Evolutionary conservation across 768 basidiomycete genomes (phyloP).

Genomic region (Boletus bicolor): DNA sequence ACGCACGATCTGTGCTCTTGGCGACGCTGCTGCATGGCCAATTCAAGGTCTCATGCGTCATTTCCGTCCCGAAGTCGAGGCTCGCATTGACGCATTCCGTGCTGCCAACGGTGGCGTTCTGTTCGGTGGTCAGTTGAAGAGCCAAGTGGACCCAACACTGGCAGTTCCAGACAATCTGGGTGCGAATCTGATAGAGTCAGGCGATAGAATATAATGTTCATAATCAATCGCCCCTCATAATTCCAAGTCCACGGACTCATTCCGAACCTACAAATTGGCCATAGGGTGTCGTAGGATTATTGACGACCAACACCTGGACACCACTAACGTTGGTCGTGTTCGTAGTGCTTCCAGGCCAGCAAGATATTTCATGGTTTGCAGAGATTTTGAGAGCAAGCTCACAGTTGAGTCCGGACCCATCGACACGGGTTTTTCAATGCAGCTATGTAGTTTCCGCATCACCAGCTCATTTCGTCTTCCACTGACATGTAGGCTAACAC

Average conservation of each 20-base stretch:
- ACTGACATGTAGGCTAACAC: neutral
- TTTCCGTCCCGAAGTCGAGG: slow-evolving; percentile 94
- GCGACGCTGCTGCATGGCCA: slow-evolving; percentile 98
- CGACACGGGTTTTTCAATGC: neutral
- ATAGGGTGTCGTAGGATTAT: neutral
- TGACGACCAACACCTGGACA: neutral
- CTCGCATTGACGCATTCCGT: slow-evolving; percentile 77
- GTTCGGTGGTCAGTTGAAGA: slow-evolving; percentile 79
- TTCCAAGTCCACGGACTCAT: slow-evolving; percentile 2
- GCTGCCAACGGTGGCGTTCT: slow-evolving; percentile 75
- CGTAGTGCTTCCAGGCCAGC: neutral
- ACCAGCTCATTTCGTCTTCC: neutral
- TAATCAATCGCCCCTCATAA: neutral
- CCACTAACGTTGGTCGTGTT: neutral
- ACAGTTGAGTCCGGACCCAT: neutral
- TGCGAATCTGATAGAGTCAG: slow-evolving; percentile 40
- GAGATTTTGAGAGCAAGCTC: neutral
- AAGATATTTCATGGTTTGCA: neutral
- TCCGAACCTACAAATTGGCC: neutral
- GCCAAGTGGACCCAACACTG: slow-evolving; percentile 63
- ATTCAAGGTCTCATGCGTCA: slow-evolving; percentile 97
- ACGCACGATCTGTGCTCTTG: slow-evolving; percentile 94
- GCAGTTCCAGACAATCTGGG: slow-evolving; percentile 78
- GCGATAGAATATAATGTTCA: slow-evolving; percentile 29
- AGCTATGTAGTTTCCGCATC: neutral